phyloP scores from a whole-genome alignment of 176 grass and related monocot genomes.

The Bothriochloa decipiens region DNA sequence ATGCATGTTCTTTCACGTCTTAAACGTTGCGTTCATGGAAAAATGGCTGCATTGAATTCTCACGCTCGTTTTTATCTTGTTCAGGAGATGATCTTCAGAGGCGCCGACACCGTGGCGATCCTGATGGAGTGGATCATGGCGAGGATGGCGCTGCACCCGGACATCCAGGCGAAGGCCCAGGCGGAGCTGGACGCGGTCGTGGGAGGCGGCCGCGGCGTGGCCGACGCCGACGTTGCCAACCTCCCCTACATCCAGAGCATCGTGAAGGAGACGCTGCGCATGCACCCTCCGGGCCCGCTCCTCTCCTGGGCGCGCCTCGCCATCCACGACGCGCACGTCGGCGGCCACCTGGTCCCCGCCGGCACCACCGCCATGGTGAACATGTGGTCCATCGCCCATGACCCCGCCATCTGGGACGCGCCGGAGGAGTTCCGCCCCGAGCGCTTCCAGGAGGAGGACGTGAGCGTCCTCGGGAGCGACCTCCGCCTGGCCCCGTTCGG shows the following conservation, averaged over 20 bases:
- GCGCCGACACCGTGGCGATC: conserved; percentile 78
- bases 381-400: conserved; percentile 91
- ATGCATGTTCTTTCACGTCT: background rate
- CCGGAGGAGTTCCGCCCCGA: conserved; percentile 60
- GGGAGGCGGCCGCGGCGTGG: conserved; percentile 29
- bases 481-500: conserved; percentile 79
- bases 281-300: conserved; percentile 84
- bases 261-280: conserved; percentile 79
- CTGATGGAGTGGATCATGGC: conserved; percentile 84
- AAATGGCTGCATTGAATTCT: background rate
- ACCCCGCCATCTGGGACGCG: conserved; percentile 60
- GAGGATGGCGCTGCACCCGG: conserved; percentile 76
- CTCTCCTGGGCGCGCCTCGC: conserved; percentile 87
- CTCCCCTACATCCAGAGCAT: conserved; percentile 67
- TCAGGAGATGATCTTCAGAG: conserved; percentile 93
- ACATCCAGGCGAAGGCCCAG: conserved; percentile 73
- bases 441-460: conserved; percentile 64
- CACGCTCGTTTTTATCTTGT: background rate
- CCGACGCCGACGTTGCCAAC: conserved; percentile 55
- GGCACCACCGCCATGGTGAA: conserved; percentile 94
- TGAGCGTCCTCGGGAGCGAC: conserved; percentile 70
- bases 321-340: conserved; percentile 63
- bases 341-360: conserved; percentile 61
- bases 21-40: background rate
- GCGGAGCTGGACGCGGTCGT: conserved; percentile 59